Evolutionary conservation across 331 rosid genomes (phyloP).

Genomic region (Ulmus americana): DNA sequence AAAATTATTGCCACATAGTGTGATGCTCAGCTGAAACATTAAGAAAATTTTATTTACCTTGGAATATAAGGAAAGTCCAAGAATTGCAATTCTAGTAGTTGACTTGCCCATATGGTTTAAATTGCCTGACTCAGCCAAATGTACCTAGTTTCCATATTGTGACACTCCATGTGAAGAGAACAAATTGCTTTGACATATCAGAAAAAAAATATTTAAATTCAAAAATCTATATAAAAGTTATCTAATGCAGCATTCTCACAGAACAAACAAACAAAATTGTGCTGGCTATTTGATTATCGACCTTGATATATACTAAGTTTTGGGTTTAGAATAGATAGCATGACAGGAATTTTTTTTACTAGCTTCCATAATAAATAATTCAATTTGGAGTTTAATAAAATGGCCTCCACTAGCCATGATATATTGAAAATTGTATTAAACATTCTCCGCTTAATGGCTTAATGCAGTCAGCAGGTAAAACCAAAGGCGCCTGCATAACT

Average conservation of each 20-base stretch:
- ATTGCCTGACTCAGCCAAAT: slow-evolving; percentile 39
- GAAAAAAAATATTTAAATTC: background rate
- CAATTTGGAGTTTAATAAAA: no score
- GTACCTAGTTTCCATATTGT: slow-evolving; percentile 45
- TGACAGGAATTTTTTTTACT: no score
- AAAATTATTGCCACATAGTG: slow-evolving; percentile 10
- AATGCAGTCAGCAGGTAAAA: no score
- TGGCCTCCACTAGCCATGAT: no score
- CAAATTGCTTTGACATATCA: background rate
- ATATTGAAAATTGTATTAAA: no score
- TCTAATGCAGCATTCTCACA: background rate
- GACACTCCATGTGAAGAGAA: slow-evolving; percentile 24
- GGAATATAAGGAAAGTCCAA: slow-evolving; percentile 52
- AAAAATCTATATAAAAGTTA: background rate
- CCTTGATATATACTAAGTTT: rapidly evolving
- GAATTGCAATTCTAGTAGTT: slow-evolving; percentile 74
- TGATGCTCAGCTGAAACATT: slow-evolving; percentile 12
- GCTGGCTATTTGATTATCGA: background rate
- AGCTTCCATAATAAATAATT: no score
- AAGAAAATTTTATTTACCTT: slow-evolving; percentile 41
- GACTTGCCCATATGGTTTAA: slow-evolving; percentile 42
- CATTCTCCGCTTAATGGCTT: no score
- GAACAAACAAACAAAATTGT: background rate
- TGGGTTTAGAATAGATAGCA: no score
- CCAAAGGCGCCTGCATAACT: no score